Evolutionary conservation across 2,329 filamentous ascomycete species (phyloP).

Genomic region (Dothideomycetes sp.): DNA sequence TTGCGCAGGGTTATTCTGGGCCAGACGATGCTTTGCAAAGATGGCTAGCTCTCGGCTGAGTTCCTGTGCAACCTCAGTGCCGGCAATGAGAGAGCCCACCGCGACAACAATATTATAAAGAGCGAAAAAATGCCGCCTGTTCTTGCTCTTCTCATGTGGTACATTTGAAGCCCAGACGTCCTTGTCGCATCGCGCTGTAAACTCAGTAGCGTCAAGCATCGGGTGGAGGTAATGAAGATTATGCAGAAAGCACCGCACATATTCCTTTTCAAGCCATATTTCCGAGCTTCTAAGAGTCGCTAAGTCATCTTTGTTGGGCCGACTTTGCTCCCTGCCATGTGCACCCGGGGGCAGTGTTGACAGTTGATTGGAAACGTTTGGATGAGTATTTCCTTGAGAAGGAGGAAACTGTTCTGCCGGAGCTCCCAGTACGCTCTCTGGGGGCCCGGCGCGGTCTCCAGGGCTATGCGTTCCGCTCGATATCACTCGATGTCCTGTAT

Average conservation of each 20-base stretch:
- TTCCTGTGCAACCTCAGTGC: slow-evolving; percentile 8
- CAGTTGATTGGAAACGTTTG: background rate
- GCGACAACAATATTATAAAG: slow-evolving; percentile 21
- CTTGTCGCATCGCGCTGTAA: slow-evolving; percentile 1
- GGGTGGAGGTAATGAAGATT: slow-evolving; percentile 6
- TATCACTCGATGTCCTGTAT: too few relatives aligned
- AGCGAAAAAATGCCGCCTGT: slow-evolving; percentile 12
- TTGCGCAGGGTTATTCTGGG: background rate
- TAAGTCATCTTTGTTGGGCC: too few relatives aligned
- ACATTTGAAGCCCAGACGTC: slow-evolving; percentile 12
- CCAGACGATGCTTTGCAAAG: background rate
- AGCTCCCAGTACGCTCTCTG: too few relatives aligned
- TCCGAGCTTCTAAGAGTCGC: background rate
- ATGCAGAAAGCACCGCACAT: slow-evolving; percentile 3
- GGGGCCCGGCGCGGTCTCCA: too few relatives aligned
- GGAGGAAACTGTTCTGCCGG: background rate
- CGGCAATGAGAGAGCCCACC: slow-evolving; percentile 19
- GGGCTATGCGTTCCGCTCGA: too few relatives aligned
- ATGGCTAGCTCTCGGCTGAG: slow-evolving; percentile 1
- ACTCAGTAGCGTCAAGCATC: slow-evolving; percentile 2
- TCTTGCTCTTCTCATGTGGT: slow-evolving; percentile 9
- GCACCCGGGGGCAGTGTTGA: too few relatives aligned
- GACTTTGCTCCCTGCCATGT: too few relatives aligned
- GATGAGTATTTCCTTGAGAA: background rate
- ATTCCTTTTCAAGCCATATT: slow-evolving; percentile 1